Evolutionary conservation across 495 filamentous ascomycete genomes (phyloP).

Genomic region (Aspergillus bridgeri): DNA sequence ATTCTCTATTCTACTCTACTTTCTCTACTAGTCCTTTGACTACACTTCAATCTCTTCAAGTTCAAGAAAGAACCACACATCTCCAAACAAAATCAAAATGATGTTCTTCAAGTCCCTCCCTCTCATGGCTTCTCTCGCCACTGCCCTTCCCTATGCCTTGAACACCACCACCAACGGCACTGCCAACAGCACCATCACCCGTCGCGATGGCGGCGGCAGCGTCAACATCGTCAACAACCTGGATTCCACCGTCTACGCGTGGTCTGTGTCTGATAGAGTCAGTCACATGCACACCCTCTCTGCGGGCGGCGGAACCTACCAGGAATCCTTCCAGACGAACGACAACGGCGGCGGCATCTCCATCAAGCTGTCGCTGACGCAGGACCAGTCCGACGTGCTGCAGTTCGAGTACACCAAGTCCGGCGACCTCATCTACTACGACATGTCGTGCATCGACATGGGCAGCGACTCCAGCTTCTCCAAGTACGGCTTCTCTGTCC

Average conservation of each 20-base stretch:
- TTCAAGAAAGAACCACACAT: no score
- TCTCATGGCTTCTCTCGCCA: conserved; percentile 29
- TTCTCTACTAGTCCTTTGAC: neutral
- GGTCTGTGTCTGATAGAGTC: conserved; percentile 36
- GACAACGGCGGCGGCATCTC: conserved; percentile 44
- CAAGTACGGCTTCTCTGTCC: conserved; percentile 39
- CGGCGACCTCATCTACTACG: conserved; percentile 41
- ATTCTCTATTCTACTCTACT: neutral
- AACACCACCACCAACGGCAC: conserved; percentile 24
- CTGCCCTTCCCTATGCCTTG: conserved; percentile 30
- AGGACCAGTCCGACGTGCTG: conserved; percentile 35
- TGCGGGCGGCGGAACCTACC: conserved; percentile 34
- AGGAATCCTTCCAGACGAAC: conserved; percentile 36
- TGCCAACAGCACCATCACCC: conserved; percentile 30
- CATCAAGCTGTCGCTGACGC: conserved; percentile 43
- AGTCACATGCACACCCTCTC: conserved; percentile 39
- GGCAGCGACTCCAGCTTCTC: conserved; percentile 34
- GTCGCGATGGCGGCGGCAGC: conserved; percentile 22
- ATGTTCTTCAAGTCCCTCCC: conserved; percentile 48
- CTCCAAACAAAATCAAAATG: conserved; percentile 32
- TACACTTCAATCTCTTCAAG: no score
- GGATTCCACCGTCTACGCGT: conserved; percentile 37
- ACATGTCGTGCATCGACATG: conserved; percentile 47
- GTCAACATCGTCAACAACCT: conserved; percentile 41
- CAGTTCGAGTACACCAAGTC: conserved; percentile 47